phyloP scores from a whole-genome alignment of 306 rosid genomes.

The Trifolium fragiferum region DNA sequence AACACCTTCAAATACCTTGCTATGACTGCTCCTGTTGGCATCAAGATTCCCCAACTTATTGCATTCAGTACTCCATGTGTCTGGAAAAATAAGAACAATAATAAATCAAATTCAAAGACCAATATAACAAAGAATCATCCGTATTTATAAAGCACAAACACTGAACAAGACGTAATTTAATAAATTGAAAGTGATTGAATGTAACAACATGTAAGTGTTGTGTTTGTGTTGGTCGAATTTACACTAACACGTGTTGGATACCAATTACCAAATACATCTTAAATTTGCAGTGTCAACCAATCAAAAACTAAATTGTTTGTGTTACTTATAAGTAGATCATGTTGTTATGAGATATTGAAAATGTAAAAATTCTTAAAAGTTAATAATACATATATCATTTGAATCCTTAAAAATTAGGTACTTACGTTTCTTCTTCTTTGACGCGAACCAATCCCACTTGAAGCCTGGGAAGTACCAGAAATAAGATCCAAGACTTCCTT shows the following conservation, averaged over 20 bases:
- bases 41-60: constrained; percentile 79
- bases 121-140: neutral
- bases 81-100: constrained; percentile 42
- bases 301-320: neutral
- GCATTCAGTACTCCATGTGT: constrained; percentile 76
- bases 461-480: constrained; percentile 54
- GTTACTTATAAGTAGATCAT: neutral
- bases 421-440: constrained; percentile 66
- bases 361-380: neutral
- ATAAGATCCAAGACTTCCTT: constrained; percentile 55
- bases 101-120: constrained; percentile 5
- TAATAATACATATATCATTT: neutral
- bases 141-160: neutral
- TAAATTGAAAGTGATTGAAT: too few species aligned
- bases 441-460: constrained; percentile 29
- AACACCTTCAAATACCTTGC: constrained; percentile 83
- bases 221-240: too few species aligned
- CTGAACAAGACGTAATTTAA: too few species aligned
- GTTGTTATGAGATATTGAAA: neutral
- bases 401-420: neutral
- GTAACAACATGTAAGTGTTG: too few species aligned
- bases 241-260: too few species aligned
- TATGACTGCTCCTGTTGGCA: constrained; percentile 73
- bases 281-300: neutral
- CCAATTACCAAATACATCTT: too few species aligned